phyloP scores from a whole-genome alignment of 2,329 filamentous ascomycete genomes.

The Calycina herbarum region DNA sequence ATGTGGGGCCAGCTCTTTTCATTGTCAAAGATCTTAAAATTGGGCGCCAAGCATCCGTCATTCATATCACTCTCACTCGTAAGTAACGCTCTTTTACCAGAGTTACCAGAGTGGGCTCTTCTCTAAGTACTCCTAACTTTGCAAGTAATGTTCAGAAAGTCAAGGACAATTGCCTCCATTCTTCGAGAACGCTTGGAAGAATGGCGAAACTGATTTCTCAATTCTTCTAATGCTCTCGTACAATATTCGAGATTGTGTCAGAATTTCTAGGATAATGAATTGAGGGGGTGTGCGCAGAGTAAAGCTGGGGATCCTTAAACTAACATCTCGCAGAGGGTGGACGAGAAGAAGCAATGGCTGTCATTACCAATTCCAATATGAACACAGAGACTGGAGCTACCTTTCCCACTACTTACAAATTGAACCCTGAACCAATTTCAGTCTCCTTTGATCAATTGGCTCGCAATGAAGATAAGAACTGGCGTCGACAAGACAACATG shows the following conservation, averaged over 20 bases:
- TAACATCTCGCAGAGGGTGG: slow-evolving; percentile 38
- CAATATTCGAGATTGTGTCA: too few relatives aligned
- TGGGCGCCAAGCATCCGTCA: slow-evolving; percentile 60
- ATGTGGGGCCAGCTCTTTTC: slow-evolving; percentile 56
- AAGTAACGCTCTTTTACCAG: neutral
- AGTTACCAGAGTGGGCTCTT: too few relatives aligned
- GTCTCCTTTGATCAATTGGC: slow-evolving; percentile 45
- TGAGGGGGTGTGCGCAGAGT: too few relatives aligned
- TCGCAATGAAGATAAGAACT: slow-evolving; percentile 47
- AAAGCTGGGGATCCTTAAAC: neutral
- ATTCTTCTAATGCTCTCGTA: too few relatives aligned
- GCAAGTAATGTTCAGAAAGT: too few relatives aligned
- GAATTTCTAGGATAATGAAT: too few relatives aligned
- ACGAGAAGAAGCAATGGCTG: slow-evolving; percentile 62
- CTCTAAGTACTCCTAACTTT: too few relatives aligned
- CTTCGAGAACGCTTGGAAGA: too few relatives aligned
- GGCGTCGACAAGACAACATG: slow-evolving; percentile 36
- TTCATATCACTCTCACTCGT: slow-evolving; percentile 60
- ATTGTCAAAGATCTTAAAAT: slow-evolving; percentile 63
- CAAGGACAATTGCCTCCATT: too few relatives aligned
- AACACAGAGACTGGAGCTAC: slow-evolving; percentile 56
- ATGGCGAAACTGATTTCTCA: too few relatives aligned
- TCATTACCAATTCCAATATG: slow-evolving; percentile 66
- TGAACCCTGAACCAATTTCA: slow-evolving; percentile 40
- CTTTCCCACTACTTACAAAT: slow-evolving; percentile 53